phyloP scores from a whole-genome alignment of 352 stramenopile species.

The Elongisporangium anandrum region DNA sequence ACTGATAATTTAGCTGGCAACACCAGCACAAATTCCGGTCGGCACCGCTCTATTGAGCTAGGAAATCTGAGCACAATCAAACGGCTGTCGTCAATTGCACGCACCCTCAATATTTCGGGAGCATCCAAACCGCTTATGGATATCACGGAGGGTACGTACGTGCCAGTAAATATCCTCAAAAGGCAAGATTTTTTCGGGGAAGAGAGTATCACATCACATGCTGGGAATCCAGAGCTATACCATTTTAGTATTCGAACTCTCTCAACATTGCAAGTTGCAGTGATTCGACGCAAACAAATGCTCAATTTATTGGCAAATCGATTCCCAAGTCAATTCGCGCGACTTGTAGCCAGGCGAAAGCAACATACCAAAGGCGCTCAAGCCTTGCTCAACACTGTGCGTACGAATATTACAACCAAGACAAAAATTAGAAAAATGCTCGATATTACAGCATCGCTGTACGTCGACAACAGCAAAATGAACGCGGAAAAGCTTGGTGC shows the following conservation, averaged over 20 bases:
- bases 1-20: neutral
- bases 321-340: neutral
- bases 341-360: slow-evolving; percentile 1
- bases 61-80: neutral
- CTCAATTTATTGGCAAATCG: neutral
- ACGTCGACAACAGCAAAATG: slow-evolving; percentile 30
- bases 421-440: slow-evolving; percentile 41
- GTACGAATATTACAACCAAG: slow-evolving; percentile 40
- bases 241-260: slow-evolving; percentile 53
- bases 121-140: neutral
- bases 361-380: slow-evolving; percentile 11
- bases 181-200: slow-evolving; percentile 55
- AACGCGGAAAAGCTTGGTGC: slow-evolving; percentile 18
- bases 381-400: slow-evolving; percentile 16
- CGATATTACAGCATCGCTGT: slow-evolving; percentile 37
- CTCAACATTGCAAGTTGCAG: slow-evolving; percentile 39
- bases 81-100: neutral
- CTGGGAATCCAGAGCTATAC: slow-evolving; percentile 21
- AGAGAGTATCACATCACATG: slow-evolving; percentile 33
- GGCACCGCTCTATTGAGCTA: neutral
- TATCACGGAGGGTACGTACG: slow-evolving; percentile 5
- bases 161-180: slow-evolving; percentile 48
- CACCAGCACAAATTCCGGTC: neutral
- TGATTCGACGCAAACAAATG: slow-evolving; percentile 22
- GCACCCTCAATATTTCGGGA: neutral